These are phyloP conservation scores for Boletus reticuloceps DNA, from an alignment of 768 basidiomycete species.

Conservation along the genomic window DNA sequence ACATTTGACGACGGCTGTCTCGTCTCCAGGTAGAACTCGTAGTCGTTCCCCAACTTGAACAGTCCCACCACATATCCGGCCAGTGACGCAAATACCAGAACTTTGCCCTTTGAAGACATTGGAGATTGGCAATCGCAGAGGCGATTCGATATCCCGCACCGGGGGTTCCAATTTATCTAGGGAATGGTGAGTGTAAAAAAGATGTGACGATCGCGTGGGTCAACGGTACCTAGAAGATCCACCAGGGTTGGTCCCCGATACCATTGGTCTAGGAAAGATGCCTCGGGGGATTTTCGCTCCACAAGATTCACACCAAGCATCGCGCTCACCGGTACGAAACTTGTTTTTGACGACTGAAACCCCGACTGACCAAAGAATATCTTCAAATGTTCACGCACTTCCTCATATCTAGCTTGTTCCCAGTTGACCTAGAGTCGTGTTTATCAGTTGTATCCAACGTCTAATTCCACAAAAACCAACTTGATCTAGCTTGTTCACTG, in stretches of 20 bases:
- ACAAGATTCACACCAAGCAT: conserved; percentile 87
- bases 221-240: conserved; percentile 68
- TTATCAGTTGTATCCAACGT: not conserved
- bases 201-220: not conserved
- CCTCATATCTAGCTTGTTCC: conserved; percentile 79
- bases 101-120: conserved; percentile 93
- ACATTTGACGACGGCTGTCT: conserved; percentile 78
- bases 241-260: conserved; percentile 85
- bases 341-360: conserved; percentile 73
- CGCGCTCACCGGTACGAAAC: conserved; percentile 87
- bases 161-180: conserved; percentile 83
- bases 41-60: conserved; percentile 90
- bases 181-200: not conserved
- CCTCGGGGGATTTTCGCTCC: conserved; percentile 44
- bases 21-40: conserved; percentile 89
- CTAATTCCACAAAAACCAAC: conserved; percentile 39
- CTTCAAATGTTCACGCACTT: conserved; percentile 70
- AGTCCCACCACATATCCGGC: conserved; percentile 82
- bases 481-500: conserved; percentile 93
- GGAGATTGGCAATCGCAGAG: conserved; percentile 85
- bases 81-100: conserved; percentile 74
- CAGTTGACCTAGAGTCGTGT: conserved; percentile 69
- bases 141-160: conserved; percentile 65
- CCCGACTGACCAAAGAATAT: conserved; percentile 89
- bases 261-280: conserved; percentile 59